A percentile compares a stretch with the other conserved stretches of the same genome.
Evolutionary conservation across 1,284 basidiomycete genomes (phyloP).

Genomic region (Neonothopanus nambi): DNA sequence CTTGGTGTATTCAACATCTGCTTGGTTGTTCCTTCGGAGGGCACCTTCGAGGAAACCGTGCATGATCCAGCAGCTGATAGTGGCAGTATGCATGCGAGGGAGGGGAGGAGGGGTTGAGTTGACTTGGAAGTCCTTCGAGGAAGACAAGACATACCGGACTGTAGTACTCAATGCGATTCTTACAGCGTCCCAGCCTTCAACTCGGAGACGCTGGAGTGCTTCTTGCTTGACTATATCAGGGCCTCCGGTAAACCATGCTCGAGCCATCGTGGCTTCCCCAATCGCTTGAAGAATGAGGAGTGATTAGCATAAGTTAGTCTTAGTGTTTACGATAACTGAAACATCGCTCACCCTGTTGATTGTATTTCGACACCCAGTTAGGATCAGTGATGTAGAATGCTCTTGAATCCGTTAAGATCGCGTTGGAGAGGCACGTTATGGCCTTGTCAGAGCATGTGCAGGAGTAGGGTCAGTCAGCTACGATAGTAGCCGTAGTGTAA

Average conservation of each 20-base stretch:
- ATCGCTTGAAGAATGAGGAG: slow-evolving; percentile 23
- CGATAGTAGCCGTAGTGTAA: slow-evolving; percentile 8
- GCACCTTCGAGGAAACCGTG: slow-evolving; percentile 32
- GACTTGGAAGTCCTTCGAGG: background rate
- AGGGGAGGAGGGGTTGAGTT: slow-evolving; percentile 2
- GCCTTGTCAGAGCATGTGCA: slow-evolving; percentile 23
- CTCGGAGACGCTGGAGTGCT: slow-evolving; percentile 30
- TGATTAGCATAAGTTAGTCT: background rate
- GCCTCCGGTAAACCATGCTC: slow-evolving; percentile 33
- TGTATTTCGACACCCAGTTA: slow-evolving; percentile 30
- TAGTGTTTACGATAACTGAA: too few species aligned
- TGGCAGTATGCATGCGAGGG: too few species aligned
- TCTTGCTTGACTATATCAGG: slow-evolving; percentile 32
- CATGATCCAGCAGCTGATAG: slow-evolving; percentile 41
- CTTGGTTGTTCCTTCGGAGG: slow-evolving; percentile 12
- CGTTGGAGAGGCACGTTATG: slow-evolving; percentile 29
- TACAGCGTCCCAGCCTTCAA: slow-evolving; percentile 37
- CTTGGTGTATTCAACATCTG: slow-evolving; percentile 28
- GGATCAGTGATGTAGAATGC: slow-evolving; percentile 30
- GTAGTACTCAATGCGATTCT: slow-evolving; percentile 39
- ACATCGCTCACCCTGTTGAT: slow-evolving; percentile 34
- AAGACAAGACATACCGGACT: slow-evolving; percentile 32
- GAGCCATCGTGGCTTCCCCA: slow-evolving; percentile 25
- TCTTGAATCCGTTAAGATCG: slow-evolving; percentile 32
- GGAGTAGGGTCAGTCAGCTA: too few species aligned